These are phyloP conservation scores for Vigna reflexopilosa DNA, from an alignment of 306 rosid genomes.

Conservation along the genomic window DNA sequence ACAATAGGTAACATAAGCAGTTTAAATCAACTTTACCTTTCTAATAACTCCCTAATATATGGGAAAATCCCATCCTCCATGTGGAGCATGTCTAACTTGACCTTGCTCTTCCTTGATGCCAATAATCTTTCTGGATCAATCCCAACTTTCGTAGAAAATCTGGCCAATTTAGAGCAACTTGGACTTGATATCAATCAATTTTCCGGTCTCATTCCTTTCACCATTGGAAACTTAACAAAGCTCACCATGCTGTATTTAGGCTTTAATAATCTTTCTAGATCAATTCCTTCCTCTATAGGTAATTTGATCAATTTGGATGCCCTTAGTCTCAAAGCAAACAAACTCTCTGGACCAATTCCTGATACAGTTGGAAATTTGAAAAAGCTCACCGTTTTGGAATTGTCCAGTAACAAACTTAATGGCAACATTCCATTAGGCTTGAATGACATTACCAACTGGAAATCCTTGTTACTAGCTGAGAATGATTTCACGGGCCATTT, in stretches of 20 bases:
- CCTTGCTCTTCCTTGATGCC: neutral
- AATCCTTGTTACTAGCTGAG: neutral
- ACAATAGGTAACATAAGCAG: slow-evolving; percentile 43
- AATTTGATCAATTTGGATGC: slow-evolving; percentile 23
- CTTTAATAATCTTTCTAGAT: slow-evolving; percentile 25
- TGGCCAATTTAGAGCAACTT: slow-evolving; percentile 28
- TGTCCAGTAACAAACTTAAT: slow-evolving; percentile 40
- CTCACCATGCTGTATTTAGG: slow-evolving; percentile 1
- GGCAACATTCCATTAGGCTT: slow-evolving; percentile 39
- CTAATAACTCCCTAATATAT: slow-evolving; percentile 13
- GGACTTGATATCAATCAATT: neutral
- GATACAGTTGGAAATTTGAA: slow-evolving; percentile 42
- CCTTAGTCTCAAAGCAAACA: slow-evolving; percentile 37
- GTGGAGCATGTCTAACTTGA: slow-evolving; percentile 41
- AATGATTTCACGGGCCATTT: slow-evolving; percentile 44
- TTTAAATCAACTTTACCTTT: neutral
- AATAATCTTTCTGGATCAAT: slow-evolving; percentile 41
- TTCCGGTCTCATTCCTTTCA: slow-evolving; percentile 45
- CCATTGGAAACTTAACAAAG: slow-evolving; percentile 46
- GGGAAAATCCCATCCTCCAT: slow-evolving; percentile 44
- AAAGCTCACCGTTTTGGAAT: neutral
- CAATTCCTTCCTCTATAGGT: slow-evolving; percentile 49
- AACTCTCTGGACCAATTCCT: slow-evolving; percentile 48
- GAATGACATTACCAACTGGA: slow-evolving; percentile 9
- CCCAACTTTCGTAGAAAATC: slow-evolving; percentile 29